Evolutionary conservation across 2,329 filamentous ascomycete genomes (phyloP).

Genomic region (Monosporascus sp.): DNA sequence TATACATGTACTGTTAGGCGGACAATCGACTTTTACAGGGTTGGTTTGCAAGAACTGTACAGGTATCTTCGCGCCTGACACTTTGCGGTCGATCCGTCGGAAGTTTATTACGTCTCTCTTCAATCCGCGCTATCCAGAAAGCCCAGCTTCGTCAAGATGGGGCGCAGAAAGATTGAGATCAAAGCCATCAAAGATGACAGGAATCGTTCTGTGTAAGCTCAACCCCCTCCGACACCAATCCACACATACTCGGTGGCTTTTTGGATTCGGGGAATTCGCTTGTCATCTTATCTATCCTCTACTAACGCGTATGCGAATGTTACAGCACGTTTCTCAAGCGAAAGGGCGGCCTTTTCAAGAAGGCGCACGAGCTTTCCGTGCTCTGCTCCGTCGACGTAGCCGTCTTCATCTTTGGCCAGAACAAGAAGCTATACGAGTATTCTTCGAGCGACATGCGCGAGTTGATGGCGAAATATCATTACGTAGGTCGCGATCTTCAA

Average conservation of each 20-base stretch:
- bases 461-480: constrained; percentile 82
- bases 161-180: constrained; percentile 98
- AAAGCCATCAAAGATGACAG: constrained; percentile 98
- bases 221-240: neutral
- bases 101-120: neutral
- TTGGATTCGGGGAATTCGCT: neutral
- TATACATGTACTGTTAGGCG: neutral
- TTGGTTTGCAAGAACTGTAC: neutral
- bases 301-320: constrained; percentile 11
- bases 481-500: constrained; percentile 57
- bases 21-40: neutral
- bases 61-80: neutral
- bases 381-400: constrained; percentile 98
- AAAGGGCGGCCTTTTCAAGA: constrained; percentile 98
- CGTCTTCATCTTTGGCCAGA: constrained; percentile 96
- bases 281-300: constrained; percentile 2
- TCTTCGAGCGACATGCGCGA: constrained; percentile 92
- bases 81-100: neutral
- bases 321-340: constrained; percentile 92
- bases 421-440: constrained; percentile 99
- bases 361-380: constrained; percentile 96
- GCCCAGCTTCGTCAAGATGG: constrained; percentile 55
- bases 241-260: neutral
- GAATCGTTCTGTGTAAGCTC: constrained; percentile 89
- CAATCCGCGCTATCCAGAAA: constrained; percentile 4